Conservation (phyloP, 495 filamentous ascomycete genomes). For the Aspergillus coremiiformis region DNA sequence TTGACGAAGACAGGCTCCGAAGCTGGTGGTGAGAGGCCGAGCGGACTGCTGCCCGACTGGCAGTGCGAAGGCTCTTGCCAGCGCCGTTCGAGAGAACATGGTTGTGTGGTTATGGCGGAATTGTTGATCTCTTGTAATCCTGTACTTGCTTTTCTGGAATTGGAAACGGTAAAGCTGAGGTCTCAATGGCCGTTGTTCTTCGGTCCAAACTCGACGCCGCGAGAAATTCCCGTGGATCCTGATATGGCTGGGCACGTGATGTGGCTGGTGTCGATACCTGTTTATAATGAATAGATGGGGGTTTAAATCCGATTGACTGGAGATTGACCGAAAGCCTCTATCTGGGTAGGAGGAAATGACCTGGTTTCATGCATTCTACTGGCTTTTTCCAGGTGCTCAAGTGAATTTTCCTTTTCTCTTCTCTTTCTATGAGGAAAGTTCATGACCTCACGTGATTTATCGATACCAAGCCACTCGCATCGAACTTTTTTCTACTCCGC, state of each 20-base stretch:
- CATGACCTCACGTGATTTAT: slow-evolving; percentile 17
- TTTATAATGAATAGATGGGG: not conserved
- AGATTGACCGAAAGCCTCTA: too few species aligned
- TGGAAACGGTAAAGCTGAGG: not conserved
- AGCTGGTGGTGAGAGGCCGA: slow-evolving; percentile 29
- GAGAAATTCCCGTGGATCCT: slow-evolving; percentile 28
- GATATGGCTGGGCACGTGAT: slow-evolving; percentile 21
- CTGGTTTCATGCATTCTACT: too few species aligned
- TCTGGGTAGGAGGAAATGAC: too few species aligned
- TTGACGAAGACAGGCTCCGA: slow-evolving; percentile 20
- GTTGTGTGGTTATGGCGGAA: slow-evolving; percentile 1
- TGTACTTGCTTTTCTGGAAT: not conserved
- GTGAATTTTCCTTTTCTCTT: too few species aligned
- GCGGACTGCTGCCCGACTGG: slow-evolving; percentile 24
- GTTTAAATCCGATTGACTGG: too few species aligned
- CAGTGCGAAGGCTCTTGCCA: slow-evolving; percentile 31
- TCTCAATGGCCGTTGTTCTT: not conserved
- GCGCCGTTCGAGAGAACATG: slow-evolving; percentile 39
- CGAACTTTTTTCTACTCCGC: slow-evolving; percentile 32
- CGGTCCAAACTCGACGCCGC: slow-evolving; percentile 4
- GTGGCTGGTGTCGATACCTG: slow-evolving; percentile 6
- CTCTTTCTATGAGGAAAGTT: too few species aligned
- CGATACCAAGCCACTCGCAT: slow-evolving; percentile 23
- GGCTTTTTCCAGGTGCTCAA: too few species aligned
- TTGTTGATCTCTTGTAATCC: not conserved